Evolutionary conservation across 306 rosid genomes (phyloP), one percentile per base, ranked within the genome.

Genomic region (Vigna reflexopilosa): DNA sequence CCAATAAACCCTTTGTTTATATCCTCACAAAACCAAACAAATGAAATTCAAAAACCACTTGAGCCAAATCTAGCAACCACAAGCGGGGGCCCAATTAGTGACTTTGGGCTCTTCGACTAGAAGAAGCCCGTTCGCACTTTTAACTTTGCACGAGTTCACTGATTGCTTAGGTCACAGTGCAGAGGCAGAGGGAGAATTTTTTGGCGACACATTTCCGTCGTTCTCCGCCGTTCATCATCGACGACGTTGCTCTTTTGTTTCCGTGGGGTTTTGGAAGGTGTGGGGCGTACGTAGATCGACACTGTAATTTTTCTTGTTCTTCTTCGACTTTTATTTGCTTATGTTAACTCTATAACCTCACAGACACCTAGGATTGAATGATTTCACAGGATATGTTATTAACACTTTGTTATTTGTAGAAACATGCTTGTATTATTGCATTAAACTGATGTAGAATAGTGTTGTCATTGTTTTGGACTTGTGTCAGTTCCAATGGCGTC

Each of bases 401-500:
- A 56, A 28, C 40, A 5, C 7, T 59, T 5, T 44, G 30, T 38
- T 30, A 70, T 65, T 64, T 36, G 22, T 51, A 52, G 77, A 59
- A 70, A 16, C 16, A 20, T 67, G 30, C 49, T 30, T 55, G 12
- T 47, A 8, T 9, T 70, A 15, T 24, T 26, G n/a, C 68, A 50
- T 51, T 15, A 13, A 69, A 58, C 24, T 84, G 52, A 50, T 76
- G 67, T 55, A 42, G 16, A 64, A 17, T 66, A 78, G 83, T 78
- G 62, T 26, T 55, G 69, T 17, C 30, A 68, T 50, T 77, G 65
- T 76, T 69, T 57, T 16, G 19, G 20, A 73, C 85, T 78, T 78
- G 88, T 87, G 93, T 80, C 81, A 76, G 86, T 84, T 86, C 40
- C 86, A 84, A 80, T 87, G 89, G 78, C 93, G 10, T 91, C 96